Base-by-base conservation (phyloP, 179 eudicot genomes). In the Silene vulgaris region DNA sequence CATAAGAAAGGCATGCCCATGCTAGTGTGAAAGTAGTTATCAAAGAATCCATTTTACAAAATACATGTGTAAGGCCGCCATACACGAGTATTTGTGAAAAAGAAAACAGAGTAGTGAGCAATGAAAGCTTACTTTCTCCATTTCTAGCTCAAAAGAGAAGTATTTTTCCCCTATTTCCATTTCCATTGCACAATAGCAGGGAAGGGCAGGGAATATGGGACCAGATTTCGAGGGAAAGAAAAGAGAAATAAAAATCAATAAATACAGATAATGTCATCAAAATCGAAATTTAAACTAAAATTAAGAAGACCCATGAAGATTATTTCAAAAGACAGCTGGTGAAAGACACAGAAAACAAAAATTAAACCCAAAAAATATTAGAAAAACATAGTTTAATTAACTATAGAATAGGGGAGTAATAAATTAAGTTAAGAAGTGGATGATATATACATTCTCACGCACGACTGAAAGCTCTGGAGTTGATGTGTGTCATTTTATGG, bases 401-500 rank as follows among this genome's bases (percentile, higher is more conserved):
- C 52, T 9, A 45, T 45, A 45, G 11, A 45, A 9, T 45, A 8
- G 48, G 48, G 48, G 12, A 40, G 48, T 40, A 45, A 45, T 45
- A 11, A 11, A 45, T 45, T 9, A 40, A 7, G 48, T 40, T 40
- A 45, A 45, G 52, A 17, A 52, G 48, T 16, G 78, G 78, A 23
- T 65, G 65, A 75, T 69, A 35, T 71, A 74, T 82, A 79, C 82
- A 77, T 83, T 72, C 50, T 80, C 75, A 82, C 63, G 52, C 73
- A 82, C 67, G 52, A 45, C 52, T 45, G 52, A 45, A 45, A 45
- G 52, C 68, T 78, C 72, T 82, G 72, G 77, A 77, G 73, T 65
- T 85, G 81, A 79, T 81, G 72, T 79, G 62, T 76, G 67, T 60
- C 43, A 72, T 75, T 78, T 83, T 74, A 72, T 65, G 74, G 82